Conservation (phyloP, 495 filamentous ascomycete species). For the Lineolata rhizophorae region DNA sequence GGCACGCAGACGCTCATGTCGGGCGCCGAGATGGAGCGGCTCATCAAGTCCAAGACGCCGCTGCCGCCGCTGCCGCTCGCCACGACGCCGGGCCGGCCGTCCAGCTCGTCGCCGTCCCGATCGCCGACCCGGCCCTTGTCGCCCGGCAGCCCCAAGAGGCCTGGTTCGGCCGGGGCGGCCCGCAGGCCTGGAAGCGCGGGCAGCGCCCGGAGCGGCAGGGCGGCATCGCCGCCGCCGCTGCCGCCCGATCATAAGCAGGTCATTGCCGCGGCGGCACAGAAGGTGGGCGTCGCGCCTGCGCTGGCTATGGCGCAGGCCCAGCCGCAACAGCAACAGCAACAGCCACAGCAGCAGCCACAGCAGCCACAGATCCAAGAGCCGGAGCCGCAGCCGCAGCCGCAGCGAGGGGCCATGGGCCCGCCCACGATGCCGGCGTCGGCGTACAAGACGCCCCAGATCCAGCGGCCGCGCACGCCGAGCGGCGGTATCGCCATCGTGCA, state of each 20-base stretch:
- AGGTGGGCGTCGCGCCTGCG: too few species aligned
- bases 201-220: slow-evolving; percentile 31
- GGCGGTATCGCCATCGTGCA: slow-evolving; percentile 14
- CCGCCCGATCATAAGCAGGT: slow-evolving; percentile 62
- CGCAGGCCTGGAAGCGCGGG: slow-evolving; percentile 46
- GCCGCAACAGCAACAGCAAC: too few species aligned
- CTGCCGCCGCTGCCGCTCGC: too few species aligned
- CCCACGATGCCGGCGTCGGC: slow-evolving; percentile 67
- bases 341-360: too few species aligned
- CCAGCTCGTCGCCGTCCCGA: too few species aligned
- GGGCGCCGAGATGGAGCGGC: slow-evolving; percentile 16
- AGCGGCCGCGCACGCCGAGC: slow-evolving; percentile 50
- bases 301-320: too few species aligned
- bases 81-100: too few species aligned
- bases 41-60: too few species aligned
- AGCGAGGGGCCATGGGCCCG: slow-evolving; percentile 50
- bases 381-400: slow-evolving; percentile 8
- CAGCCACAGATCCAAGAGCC: slow-evolving; percentile 5
- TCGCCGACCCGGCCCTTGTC: too few species aligned
- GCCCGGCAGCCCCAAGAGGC: too few species aligned
- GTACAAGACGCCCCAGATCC: slow-evolving; percentile 26
- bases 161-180: too few species aligned
- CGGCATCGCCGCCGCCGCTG: slow-evolving; percentile 43
- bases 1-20: slow-evolving; percentile 20
- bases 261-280: slow-evolving; percentile 54